These are phyloP conservation scores for Fusarium newnesense DNA, from an alignment of 2,329 filamentous ascomycete genomes.

Conservation along the genomic window DNA sequence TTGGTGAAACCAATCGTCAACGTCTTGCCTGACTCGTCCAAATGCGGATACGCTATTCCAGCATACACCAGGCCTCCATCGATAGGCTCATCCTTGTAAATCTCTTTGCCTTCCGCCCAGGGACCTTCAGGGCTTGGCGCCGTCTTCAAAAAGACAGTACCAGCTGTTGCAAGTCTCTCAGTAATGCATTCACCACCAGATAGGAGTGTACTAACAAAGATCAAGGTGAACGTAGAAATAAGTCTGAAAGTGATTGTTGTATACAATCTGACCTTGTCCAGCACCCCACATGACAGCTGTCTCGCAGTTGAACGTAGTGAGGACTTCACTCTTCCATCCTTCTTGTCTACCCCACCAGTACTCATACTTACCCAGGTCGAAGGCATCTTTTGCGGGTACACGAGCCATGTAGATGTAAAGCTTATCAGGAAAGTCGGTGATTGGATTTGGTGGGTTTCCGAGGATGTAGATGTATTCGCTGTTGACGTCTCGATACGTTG, in stretches of 20 bases:
- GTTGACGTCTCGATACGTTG: slow-evolving; percentile 51
- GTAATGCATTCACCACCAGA: accelerated
- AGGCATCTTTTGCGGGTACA: slow-evolving; percentile 49
- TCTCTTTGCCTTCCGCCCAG: slow-evolving; percentile 50
- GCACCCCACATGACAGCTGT: slow-evolving; percentile 53
- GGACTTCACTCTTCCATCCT: slow-evolving; percentile 49
- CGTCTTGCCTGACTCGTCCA: slow-evolving; percentile 50
- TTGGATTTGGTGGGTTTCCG: slow-evolving; percentile 50
- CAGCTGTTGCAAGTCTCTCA: neutral
- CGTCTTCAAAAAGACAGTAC: slow-evolving; percentile 21
- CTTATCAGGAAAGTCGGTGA: slow-evolving; percentile 37
- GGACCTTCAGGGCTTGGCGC: slow-evolving; percentile 48
- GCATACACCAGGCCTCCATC: slow-evolving; percentile 48
- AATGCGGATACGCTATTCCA: slow-evolving; percentile 51
- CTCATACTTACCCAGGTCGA: slow-evolving; percentile 51
- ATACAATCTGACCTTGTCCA: slow-evolving; percentile 53
- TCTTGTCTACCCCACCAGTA: slow-evolving; percentile 54
- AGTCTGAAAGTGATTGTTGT: slow-evolving; percentile 47
- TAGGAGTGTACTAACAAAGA: slow-evolving; percentile 8
- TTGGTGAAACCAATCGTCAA: slow-evolving; percentile 54
- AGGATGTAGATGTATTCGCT: slow-evolving; percentile 53
- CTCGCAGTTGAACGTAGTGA: slow-evolving; percentile 47
- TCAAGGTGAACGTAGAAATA: slow-evolving; percentile 51
- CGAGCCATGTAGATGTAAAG: slow-evolving; percentile 52
- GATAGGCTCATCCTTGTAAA: slow-evolving; percentile 49